Conservation (phyloP, 305 asterid species). For the Fraxinus velutina region DNA sequence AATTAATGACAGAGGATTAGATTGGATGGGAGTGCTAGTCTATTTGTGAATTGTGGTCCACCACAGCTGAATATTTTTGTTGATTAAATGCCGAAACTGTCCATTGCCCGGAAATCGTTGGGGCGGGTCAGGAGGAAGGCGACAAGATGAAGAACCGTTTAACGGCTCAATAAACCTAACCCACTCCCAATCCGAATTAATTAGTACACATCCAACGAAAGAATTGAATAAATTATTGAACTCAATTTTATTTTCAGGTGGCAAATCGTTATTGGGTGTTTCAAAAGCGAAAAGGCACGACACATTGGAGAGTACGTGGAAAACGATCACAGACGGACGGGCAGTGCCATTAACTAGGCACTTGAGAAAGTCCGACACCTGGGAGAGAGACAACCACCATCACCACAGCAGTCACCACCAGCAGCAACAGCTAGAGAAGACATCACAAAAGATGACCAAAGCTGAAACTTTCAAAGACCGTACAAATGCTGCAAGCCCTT, state of each 20-base stretch:
- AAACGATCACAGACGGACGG: constrained; percentile 76
- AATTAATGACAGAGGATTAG: constrained; percentile 5
- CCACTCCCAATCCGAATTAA: neutral
- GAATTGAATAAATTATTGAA: neutral
- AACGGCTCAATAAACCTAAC: neutral
- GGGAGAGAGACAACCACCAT: constrained; percentile 43
- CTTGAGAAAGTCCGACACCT: constrained; percentile 67
- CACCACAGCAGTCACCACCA: constrained; percentile 25
- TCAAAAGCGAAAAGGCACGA: constrained; percentile 58
- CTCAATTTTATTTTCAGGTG: constrained; percentile 36
- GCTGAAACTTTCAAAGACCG: constrained; percentile 57
- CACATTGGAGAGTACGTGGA: constrained; percentile 85
- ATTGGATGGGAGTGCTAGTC: neutral
- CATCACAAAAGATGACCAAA: constrained; percentile 46
- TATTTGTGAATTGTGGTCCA: neutral
- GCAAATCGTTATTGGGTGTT: constrained; percentile 57
- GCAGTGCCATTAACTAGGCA: constrained; percentile 72
- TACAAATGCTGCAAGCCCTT: constrained; percentile 27
- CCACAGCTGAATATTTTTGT: constrained; percentile 8
- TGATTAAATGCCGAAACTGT: constrained; percentile 10
- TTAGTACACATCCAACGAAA: neutral
- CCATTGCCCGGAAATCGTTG: constrained; percentile 5
- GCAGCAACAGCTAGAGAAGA: constrained; percentile 18
- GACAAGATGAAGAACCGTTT: neutral
- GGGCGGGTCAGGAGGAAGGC: neutral